These are phyloP conservation scores for Amaranthus palmeri DNA, from an alignment of 148 eudicot genomes.

Conservation along the genomic window DNA sequence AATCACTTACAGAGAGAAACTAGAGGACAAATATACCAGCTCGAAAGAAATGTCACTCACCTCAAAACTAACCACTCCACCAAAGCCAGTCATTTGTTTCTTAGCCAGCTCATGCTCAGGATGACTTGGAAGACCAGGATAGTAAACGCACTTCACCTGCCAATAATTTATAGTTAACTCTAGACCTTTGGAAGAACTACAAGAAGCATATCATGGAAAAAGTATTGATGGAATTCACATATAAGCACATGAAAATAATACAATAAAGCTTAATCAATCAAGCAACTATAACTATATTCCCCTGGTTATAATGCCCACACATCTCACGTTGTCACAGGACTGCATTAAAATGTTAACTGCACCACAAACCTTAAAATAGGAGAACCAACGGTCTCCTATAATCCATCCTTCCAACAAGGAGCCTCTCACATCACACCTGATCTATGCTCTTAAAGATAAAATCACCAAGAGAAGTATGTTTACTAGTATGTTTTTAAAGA, in stretches of 20 bases:
- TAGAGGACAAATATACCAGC: neutral
- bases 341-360: neutral
- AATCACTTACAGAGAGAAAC: neutral
- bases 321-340: neutral
- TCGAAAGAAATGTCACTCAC: slow-evolving; percentile 33
- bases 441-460: too few relatives aligned
- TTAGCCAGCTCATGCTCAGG: slow-evolving; percentile 84
- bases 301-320: neutral
- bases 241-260: neutral
- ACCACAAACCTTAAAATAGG: neutral
- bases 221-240: neutral
- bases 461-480: too few relatives aligned
- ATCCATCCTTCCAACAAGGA: too few relatives aligned
- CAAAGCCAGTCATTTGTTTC: slow-evolving; percentile 89
- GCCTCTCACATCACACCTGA: too few relatives aligned
- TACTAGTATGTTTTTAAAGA: too few relatives aligned
- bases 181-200: neutral
- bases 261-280: neutral
- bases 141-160: slow-evolving; percentile 79
- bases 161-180: slow-evolving; percentile 10
- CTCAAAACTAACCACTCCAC: slow-evolving; percentile 98
- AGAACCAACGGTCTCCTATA: too few relatives aligned
- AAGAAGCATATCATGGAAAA: neutral
- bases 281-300: neutral
- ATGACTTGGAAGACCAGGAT: slow-evolving; percentile 93